A percentile compares a stretch with the other conserved stretches of the same genome.
Evolutionary conservation across 2,329 filamentous ascomycete genomes (phyloP).

Genomic region (Hymenotorrendiella dingleyae): DNA sequence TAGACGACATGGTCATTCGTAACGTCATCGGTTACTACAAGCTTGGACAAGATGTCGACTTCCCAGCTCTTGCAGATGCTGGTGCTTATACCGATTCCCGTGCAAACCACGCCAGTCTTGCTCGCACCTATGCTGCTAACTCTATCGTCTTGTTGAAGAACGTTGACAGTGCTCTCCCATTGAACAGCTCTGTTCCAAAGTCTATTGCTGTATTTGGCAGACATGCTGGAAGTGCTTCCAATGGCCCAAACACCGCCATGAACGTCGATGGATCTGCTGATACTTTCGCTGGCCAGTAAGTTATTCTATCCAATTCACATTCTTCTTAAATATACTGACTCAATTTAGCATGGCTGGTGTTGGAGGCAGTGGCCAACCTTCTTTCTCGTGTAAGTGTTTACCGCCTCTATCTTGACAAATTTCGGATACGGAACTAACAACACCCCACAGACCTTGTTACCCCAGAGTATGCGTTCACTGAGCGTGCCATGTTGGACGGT

Average conservation of each 20-base stretch:
- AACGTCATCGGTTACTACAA: slow-evolving; percentile 64
- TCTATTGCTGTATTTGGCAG: slow-evolving; percentile 34
- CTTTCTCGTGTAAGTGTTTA: no score
- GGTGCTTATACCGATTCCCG: slow-evolving; percentile 61
- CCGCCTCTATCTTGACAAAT: no score
- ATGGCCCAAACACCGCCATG: slow-evolving; percentile 15
- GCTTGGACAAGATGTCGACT: slow-evolving; percentile 41
- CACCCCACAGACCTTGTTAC: slow-evolving; percentile 70
- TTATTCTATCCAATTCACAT: neutral
- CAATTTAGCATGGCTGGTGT: neutral
- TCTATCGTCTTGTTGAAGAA: slow-evolving; percentile 32
- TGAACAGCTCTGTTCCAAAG: slow-evolving; percentile 7
- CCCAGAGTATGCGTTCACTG: slow-evolving; percentile 65
- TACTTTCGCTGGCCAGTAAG: slow-evolving; percentile 13
- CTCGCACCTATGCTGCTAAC: slow-evolving; percentile 45
- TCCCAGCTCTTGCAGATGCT: slow-evolving; percentile 71
- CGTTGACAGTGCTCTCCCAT: slow-evolving; percentile 4
- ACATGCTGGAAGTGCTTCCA: slow-evolving; percentile 39
- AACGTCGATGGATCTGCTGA: slow-evolving; percentile 12
- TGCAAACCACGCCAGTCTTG: slow-evolving; percentile 55
- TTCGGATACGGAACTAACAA: no score
- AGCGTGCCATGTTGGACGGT: slow-evolving; percentile 52
- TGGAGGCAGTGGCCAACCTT: slow-evolving; percentile 40
- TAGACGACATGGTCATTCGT: slow-evolving; percentile 60
- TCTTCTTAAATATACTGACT: neutral